Conservation (phyloP, 2,329 filamentous ascomycete species). For the Hymenoscyphus salicellus region DNA sequence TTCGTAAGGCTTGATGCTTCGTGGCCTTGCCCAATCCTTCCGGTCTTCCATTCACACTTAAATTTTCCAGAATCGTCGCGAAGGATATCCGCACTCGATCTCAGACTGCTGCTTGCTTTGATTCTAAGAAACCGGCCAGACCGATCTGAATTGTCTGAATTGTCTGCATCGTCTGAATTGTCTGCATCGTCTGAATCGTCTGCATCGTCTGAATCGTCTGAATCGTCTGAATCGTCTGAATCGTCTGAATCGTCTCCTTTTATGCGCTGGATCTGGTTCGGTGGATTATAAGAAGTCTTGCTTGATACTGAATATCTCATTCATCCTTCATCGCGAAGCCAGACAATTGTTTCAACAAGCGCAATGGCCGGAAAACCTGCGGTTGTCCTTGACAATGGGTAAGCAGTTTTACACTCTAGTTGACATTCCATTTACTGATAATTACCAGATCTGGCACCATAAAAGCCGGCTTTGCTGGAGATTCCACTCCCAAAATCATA, state of each 20-base stretch:
- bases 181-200: too few species aligned
- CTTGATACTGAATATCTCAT: background rate
- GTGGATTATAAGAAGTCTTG: background rate
- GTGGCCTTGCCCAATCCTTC: conserved; percentile 26
- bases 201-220: too few species aligned
- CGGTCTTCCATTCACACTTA: conserved; percentile 13
- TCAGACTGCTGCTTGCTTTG: conserved; percentile 37
- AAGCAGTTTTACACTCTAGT: conserved; percentile 55
- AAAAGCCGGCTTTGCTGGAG: conserved; percentile 99
- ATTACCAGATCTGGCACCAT: conserved; percentile 94
- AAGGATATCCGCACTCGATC: conserved; percentile 22
- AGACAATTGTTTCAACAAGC: background rate
- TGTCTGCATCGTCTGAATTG: too few species aligned
- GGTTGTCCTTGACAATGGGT: conserved; percentile 99
- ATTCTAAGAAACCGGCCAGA: conserved; percentile 84
- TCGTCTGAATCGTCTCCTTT: background rate
- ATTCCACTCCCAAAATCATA: conserved; percentile 99
- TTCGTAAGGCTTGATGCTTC: conserved; percentile 25
- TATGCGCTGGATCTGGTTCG: background rate
- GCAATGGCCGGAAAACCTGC: conserved; percentile 43
- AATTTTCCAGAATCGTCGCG: conserved; percentile 20
- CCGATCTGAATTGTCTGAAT: background rate
- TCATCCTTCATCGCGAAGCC: background rate
- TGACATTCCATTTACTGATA: conserved; percentile 4
- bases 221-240: too few species aligned